Percentiles rank a stretch among this genome's conserved stretches.
Conservation (phyloP, 257 asterid species). For the Solanum chmielewskii region DNA sequence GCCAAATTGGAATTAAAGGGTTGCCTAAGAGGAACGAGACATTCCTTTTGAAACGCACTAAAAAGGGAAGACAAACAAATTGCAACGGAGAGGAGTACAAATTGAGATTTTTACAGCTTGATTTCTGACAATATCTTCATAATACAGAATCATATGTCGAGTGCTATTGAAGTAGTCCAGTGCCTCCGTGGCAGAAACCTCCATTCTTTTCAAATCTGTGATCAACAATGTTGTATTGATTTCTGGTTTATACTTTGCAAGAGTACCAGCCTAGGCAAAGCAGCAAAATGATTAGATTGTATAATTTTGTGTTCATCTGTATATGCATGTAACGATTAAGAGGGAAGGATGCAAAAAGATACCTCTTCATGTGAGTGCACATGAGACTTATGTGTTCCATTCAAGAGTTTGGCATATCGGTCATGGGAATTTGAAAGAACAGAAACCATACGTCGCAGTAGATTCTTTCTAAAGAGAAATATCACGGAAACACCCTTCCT, state of each 20-base stretch:
- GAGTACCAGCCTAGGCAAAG: conserved; percentile 56
- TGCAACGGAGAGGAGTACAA: background rate
- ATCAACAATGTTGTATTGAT: conserved; percentile 46
- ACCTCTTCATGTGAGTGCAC: conserved; percentile 71
- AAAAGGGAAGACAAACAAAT: background rate
- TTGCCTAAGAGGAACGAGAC: background rate
- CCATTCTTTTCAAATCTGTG: conserved; percentile 53
- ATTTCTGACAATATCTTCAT: conserved; percentile 76
- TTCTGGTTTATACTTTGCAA: conserved; percentile 66
- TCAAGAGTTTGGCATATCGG: conserved; percentile 53
- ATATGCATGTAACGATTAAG: background rate
- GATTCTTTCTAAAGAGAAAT: conserved; percentile 57
- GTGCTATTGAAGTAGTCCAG: conserved; percentile 56
- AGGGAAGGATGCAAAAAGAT: background rate
- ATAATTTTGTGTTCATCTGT: background rate
- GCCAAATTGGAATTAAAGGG: background rate
- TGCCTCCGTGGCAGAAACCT: conserved; percentile 35
- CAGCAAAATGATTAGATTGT: background rate
- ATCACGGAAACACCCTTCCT: conserved; percentile 45
- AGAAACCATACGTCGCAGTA: conserved; percentile 62
- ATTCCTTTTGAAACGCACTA: background rate
- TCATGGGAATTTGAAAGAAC: conserved; percentile 62
- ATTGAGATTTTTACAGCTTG: conserved; percentile 40
- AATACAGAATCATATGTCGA: conserved; percentile 61
- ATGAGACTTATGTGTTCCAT: conserved; percentile 73